Conservation (phyloP, 192 early-diverging fungal species). For the Podila minutissima region DNA sequence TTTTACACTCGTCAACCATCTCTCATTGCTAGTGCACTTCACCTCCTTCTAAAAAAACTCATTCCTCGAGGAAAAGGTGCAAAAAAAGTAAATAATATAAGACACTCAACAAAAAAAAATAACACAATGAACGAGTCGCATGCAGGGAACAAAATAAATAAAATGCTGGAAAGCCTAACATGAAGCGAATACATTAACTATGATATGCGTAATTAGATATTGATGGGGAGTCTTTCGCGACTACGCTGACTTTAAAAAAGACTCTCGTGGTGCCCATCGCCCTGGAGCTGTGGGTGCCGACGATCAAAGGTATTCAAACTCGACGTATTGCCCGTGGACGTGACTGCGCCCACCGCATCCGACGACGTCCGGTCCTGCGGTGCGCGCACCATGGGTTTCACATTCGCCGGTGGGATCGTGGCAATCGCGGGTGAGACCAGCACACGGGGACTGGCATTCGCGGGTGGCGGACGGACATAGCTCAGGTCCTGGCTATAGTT, state of each 20-base stretch:
- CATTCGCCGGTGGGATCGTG: not conserved
- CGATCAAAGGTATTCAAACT: slow-evolving; percentile 36
- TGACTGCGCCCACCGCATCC: not conserved
- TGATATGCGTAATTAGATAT: not conserved
- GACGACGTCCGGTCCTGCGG: slow-evolving; percentile 27
- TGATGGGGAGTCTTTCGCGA: no score
- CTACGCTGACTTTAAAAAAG: not conserved
- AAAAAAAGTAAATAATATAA: no score
- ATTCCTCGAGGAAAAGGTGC: no score
- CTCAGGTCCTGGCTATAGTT: not conserved
- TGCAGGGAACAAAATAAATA: no score
- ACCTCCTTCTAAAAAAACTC: no score
- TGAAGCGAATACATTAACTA: not conserved
- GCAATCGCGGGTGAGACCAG: slow-evolving; percentile 7
- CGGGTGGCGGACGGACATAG: not conserved
- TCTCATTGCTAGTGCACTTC: no score
- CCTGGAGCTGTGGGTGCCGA: slow-evolving; percentile 24
- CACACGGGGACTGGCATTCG: not conserved
- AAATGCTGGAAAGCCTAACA: no score
- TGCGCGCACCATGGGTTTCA: slow-evolving; percentile 1
- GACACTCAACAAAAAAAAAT: no score
- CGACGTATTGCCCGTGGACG: slow-evolving; percentile 22
- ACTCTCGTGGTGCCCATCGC: slow-evolving; percentile 2
- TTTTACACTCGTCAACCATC: no score
- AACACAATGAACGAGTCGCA: no score